Conservation (phyloP, 352 stramenopile genomes). For the Albugo laibachii region DNA sequence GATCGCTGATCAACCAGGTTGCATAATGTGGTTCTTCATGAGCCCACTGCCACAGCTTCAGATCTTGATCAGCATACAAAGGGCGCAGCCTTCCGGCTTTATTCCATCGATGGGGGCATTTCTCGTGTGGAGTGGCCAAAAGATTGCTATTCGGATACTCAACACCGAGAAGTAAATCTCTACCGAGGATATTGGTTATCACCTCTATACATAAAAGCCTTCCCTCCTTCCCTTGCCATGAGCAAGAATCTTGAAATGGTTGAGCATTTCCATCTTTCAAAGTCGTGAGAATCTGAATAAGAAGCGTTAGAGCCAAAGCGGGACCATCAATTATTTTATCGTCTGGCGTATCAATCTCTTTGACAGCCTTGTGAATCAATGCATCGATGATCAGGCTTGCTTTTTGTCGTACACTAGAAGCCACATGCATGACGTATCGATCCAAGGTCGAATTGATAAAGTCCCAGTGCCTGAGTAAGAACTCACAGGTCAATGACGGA, state of each 20-base stretch:
- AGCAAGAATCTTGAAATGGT: conserved; percentile 1
- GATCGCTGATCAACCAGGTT: conserved; percentile 19
- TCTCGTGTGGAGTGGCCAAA: too few relatives aligned
- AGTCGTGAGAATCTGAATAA: conserved; percentile 28
- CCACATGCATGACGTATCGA: conserved; percentile 47
- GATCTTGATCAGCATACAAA: neutral
- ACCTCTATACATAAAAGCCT: conserved; percentile 45
- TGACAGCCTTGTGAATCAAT: conserved; percentile 11
- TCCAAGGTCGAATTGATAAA: conserved; percentile 49
- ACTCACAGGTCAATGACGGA: conserved; percentile 17
- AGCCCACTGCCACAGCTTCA: neutral
- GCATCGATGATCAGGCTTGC: conserved; percentile 10
- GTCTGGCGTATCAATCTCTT: conserved; percentile 14
- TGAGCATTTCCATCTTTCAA: neutral
- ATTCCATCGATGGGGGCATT: too few relatives aligned
- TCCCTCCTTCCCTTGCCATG: conserved; percentile 50
- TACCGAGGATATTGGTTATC: conserved; percentile 22
- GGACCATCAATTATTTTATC: neutral
- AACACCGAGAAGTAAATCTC: conserved; percentile 7
- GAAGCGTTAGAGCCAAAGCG: conserved; percentile 16
- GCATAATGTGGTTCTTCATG: conserved; percentile 5
- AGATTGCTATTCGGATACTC: neutral
- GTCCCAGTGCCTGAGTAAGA: conserved; percentile 51
- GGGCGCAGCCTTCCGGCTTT: neutral
- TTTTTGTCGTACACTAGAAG: conserved; percentile 38